Percentiles rank a stretch among this genome's conserved stretches.
phyloP scores from a whole-genome alignment of 257 asterid species.

The Orobanche coerulescens region DNA sequence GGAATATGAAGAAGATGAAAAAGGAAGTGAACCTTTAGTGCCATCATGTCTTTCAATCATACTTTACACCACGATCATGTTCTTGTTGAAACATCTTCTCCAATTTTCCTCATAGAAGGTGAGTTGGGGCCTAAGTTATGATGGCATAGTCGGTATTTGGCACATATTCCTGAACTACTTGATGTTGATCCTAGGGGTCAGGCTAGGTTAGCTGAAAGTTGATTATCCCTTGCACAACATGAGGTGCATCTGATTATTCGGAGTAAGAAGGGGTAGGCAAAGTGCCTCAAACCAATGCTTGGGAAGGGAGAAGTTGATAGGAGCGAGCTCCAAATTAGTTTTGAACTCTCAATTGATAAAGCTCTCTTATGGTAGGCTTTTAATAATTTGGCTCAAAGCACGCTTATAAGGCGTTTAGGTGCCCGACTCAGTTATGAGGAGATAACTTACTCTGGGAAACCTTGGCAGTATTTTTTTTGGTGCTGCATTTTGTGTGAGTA shows the following conservation, averaged over 20 bases:
- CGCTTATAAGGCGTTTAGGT: not conserved
- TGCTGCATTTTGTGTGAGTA: constrained; percentile 9
- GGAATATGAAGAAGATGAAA: not conserved
- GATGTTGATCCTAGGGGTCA: not conserved
- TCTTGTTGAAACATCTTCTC: not conserved
- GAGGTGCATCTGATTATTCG: not conserved
- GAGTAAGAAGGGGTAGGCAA: not conserved
- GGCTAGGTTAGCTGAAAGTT: constrained; percentile 6
- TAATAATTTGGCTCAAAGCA: constrained; percentile 9
- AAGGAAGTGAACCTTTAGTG: not conserved
- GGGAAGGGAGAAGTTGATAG: not conserved
- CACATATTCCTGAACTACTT: not conserved
- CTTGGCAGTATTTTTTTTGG: constrained; percentile 5
- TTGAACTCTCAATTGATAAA: not conserved
- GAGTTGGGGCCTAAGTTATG: not conserved
- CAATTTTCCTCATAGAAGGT: not conserved
- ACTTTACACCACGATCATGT: not conserved
- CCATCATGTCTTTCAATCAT: not conserved
- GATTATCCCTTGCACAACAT: constrained; percentile 5
- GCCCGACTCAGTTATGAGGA: not conserved
- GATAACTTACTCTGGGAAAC: not conserved
- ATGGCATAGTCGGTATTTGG: not conserved
- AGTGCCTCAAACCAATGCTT: constrained; percentile 5
- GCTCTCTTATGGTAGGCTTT: not conserved
- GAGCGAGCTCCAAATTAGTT: not conserved